phyloP scores from a whole-genome alignment of 352 stramenopile species.

The Phytophthora cryptogea region DNA sequence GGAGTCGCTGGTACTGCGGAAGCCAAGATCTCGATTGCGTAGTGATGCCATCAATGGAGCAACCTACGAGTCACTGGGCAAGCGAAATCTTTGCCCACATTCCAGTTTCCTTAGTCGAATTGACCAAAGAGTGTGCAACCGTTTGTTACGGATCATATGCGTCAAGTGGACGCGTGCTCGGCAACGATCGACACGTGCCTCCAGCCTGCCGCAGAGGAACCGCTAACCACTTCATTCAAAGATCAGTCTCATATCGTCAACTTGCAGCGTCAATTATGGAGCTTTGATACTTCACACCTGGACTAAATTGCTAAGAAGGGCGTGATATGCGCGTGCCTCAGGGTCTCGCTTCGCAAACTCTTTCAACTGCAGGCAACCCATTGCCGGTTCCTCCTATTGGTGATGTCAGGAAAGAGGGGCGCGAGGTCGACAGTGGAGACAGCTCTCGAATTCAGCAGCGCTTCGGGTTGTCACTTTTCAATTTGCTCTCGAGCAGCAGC shows the following conservation, averaged over 20 bases:
- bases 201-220: neutral
- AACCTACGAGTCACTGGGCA: too few relatives aligned
- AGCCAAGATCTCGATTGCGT: too few relatives aligned
- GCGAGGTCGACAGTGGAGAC: too few relatives aligned
- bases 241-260: neutral
- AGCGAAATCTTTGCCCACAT: neutral
- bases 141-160: constrained; percentile 19
- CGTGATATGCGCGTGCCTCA: constrained; percentile 9
- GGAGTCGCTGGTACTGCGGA: too few relatives aligned
- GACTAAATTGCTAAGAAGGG: neutral
- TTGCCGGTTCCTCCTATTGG: too few relatives aligned
- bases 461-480: constrained; percentile 14
- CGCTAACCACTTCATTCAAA: neutral
- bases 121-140: neutral
- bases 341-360: neutral
- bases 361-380: too few relatives aligned
- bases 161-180: constrained; percentile 11
- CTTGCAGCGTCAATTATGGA: neutral
- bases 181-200: neutral
- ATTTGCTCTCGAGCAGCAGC: constrained; percentile 8
- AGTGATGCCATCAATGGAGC: too few relatives aligned
- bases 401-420: too few relatives aligned
- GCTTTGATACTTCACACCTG: neutral
- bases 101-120: neutral
- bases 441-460: neutral